Conservation (phyloP, 306 rosid species). For the Cicer yamashitae region DNA sequence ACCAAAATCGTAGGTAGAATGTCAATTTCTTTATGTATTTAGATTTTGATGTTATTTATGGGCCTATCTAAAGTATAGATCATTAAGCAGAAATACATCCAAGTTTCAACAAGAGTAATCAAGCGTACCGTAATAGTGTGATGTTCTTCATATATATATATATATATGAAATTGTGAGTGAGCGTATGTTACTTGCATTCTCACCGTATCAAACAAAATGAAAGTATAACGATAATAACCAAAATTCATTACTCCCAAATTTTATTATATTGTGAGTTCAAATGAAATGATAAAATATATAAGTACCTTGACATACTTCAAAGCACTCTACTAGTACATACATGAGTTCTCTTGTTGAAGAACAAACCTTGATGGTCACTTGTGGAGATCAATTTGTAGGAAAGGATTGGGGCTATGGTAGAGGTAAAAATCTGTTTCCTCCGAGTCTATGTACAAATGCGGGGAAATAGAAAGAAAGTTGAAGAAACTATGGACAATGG, state of each 20-base stretch:
- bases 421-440: too few species aligned
- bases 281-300: neutral
- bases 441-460: too few species aligned
- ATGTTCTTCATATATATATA: too few species aligned
- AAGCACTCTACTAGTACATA: neutral
- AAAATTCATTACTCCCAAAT: neutral
- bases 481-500: conserved; percentile 1
- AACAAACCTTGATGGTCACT: neutral
- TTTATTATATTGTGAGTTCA: neutral
- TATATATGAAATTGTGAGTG: neutral
- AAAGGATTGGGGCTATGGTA: too few species aligned
- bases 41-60: too few species aligned
- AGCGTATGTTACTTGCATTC: neutral
- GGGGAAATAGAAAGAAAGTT: neutral
- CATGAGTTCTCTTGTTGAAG: neutral
- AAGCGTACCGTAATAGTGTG: too few species aligned
- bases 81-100: too few species aligned
- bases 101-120: too few species aligned
- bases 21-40: too few species aligned
- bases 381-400: too few species aligned
- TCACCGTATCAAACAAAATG: neutral
- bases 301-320: neutral
- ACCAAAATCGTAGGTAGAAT: too few species aligned
- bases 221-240: neutral
- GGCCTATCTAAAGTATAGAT: too few species aligned